These are phyloP conservation scores for Phytophthora fragariaefolia DNA, from an alignment of 352 stramenopile species.

Conservation along the genomic window DNA sequence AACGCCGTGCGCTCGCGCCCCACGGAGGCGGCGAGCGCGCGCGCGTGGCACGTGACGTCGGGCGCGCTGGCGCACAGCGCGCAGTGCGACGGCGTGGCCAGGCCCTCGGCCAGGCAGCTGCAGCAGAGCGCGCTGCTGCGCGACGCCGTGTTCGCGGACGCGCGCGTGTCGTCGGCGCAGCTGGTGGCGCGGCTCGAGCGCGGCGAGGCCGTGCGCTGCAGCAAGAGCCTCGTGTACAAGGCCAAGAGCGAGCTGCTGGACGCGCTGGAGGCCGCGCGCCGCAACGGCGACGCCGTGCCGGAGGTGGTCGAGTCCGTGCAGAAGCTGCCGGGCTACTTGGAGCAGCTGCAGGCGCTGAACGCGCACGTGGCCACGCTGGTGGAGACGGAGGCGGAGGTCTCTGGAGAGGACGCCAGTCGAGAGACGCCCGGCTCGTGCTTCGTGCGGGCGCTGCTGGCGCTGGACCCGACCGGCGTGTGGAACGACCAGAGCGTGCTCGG, in stretches of 20 bases:
- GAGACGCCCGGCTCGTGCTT: slow-evolving; percentile 19
- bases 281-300: slow-evolving; percentile 6
- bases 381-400: slow-evolving; percentile 32
- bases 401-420: neutral
- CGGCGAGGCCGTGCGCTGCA: slow-evolving; percentile 43
- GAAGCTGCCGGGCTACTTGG: slow-evolving; percentile 50
- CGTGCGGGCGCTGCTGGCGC: slow-evolving; percentile 43
- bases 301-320: slow-evolving; percentile 36
- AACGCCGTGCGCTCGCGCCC: slow-evolving; percentile 56
- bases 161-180: slow-evolving; percentile 45
- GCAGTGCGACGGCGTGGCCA: slow-evolving; percentile 48
- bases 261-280: slow-evolving; percentile 34
- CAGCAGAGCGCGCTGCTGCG: slow-evolving; percentile 46
- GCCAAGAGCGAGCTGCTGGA: slow-evolving; percentile 61
- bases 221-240: slow-evolving; percentile 68
- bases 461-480: slow-evolving; percentile 51
- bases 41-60: slow-evolving; percentile 64
- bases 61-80: slow-evolving; percentile 42
- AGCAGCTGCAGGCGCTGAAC: slow-evolving; percentile 44
- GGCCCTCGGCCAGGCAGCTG: slow-evolving; percentile 53
- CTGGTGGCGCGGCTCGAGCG: slow-evolving; percentile 47
- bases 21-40: slow-evolving; percentile 15
- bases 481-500: slow-evolving; percentile 50
- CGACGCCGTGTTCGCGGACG: slow-evolving; percentile 49
- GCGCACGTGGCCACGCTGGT: slow-evolving; percentile 39